These are phyloP conservation scores for Colletotrichum viniferum DNA, from an alignment of 2,329 filamentous ascomycete species.

Conservation along the genomic window DNA sequence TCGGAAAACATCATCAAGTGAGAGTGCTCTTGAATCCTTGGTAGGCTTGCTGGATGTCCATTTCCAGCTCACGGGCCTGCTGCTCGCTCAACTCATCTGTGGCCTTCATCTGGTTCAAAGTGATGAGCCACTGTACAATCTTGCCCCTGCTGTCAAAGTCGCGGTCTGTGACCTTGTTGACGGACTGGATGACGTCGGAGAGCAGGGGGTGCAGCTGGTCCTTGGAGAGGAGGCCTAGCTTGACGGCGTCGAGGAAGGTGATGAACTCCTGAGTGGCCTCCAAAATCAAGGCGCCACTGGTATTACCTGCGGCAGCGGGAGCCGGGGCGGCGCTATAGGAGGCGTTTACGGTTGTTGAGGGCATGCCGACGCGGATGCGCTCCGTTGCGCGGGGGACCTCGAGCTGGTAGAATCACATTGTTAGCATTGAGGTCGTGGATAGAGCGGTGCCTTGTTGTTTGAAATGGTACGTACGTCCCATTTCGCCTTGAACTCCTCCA, in stretches of 20 bases:
- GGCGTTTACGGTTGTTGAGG: conserved; percentile 75
- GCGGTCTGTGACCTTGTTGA: conserved; percentile 94
- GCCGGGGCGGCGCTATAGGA: conserved; percentile 49
- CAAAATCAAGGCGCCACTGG: conserved; percentile 73
- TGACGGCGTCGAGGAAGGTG: conserved; percentile 93
- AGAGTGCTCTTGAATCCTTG: conserved; percentile 88
- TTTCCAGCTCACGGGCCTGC: conserved; percentile 85
- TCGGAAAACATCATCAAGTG: conserved; percentile 42
- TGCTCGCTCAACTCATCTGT: conserved; percentile 88
- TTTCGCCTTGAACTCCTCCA: conserved; percentile 88
- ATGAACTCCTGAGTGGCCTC: conserved; percentile 98
- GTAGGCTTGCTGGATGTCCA: conserved; percentile 94
- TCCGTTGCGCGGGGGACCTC: conserved; percentile 95
- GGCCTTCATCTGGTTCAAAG: conserved; percentile 96
- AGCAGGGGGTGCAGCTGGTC: conserved; percentile 95
- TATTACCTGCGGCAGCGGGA: conserved; percentile 45
- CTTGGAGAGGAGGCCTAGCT: conserved; percentile 90
- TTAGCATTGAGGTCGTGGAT: not conserved
- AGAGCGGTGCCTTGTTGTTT: too few relatives aligned
- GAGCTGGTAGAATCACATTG: conserved; percentile 58
- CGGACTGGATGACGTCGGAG: conserved; percentile 94
- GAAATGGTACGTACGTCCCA: conserved; percentile 75
- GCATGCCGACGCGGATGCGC: conserved; percentile 88
- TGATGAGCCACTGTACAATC: conserved; percentile 98
- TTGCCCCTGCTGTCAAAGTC: conserved; percentile 96